Base-by-base conservation (phyloP, 352 stramenopile genomes). In the Pythium sp. region DNA sequence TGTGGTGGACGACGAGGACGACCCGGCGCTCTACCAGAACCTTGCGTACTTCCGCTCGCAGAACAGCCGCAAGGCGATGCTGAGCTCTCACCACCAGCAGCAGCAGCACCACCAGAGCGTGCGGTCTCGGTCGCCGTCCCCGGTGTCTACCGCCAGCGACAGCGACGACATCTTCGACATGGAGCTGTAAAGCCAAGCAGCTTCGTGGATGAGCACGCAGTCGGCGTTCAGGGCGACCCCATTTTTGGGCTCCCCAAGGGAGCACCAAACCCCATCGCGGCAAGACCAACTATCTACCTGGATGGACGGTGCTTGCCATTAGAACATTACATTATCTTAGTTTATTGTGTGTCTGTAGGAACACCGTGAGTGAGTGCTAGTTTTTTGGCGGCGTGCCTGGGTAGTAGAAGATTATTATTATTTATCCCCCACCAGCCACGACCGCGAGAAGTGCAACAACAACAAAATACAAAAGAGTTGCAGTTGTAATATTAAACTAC, bases 41-140 rank as follows among this genome's bases (percentile, higher is more conserved):
- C 72, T 90, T 41, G 83, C 79, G 22, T 90, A 87, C 74, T 84
- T 91, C 69, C 77, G 77, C 66, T 87, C 81, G 30, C 81, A 89
- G 68, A 73, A 75, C 69, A 68, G 69, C 14, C 34, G 63, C 55
- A 73, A 75, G 67, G 51, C 59, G 46, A 26, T 30, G 18, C 22
- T 2, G 28, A 60, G 55, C 30, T 66, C 32, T 14, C 32, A 56
- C 47, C 51, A 46, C 28, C n/a, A n/a, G n/a, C n/a, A n/a, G n/a
- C 34, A 60, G 55, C 55, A 41, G 24, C 49, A 67, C 7, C 41
- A 63, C 49, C 30, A 26, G 18, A 51, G 34, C 18, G 53, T 62
- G 26, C 47, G 58, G 3, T 69, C 51, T 49, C 58, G 51, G 22
- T 68, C 67, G 32, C 60, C 53, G 2, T 71, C 65, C 22, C 36